phyloP scores from a whole-genome alignment of 768 basidiomycete species.

The Lactarius tabidus region DNA sequence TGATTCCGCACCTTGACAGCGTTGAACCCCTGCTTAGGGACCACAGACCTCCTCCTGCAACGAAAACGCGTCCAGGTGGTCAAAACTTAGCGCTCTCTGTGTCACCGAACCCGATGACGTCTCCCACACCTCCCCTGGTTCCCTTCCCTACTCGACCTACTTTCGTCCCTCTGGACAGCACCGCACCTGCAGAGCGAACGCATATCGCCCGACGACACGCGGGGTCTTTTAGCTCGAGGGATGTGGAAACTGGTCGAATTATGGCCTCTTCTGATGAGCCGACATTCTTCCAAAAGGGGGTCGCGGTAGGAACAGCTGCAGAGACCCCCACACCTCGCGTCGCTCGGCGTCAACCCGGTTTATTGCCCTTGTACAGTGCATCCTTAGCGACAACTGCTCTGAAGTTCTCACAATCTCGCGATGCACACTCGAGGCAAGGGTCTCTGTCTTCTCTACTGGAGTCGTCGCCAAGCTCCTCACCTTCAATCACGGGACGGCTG shows the following conservation, averaged over 20 bases:
- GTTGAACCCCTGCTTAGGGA: constrained; percentile 62
- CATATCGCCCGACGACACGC: constrained; percentile 76
- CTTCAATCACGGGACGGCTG: constrained; percentile 37
- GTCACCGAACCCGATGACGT: constrained; percentile 30
- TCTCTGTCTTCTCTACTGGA: constrained; percentile 43
- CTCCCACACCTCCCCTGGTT: constrained; percentile 30
- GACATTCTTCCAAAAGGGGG: constrained; percentile 44
- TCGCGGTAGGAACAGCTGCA: constrained; percentile 30
- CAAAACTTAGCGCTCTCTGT: constrained; percentile 28
- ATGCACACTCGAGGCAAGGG: constrained; percentile 41
- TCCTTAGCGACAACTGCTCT: neutral
- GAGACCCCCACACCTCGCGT: constrained; percentile 30
- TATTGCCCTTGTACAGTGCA: constrained; percentile 12
- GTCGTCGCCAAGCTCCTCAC: constrained; percentile 38
- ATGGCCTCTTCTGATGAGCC: constrained; percentile 59
- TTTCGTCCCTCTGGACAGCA: constrained; percentile 31
- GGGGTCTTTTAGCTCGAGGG: constrained; percentile 92
- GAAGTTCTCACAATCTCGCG: constrained; percentile 18
- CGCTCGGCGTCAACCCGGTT: constrained; percentile 28
- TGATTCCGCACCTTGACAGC: constrained; percentile 66
- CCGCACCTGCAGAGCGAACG: constrained; percentile 26
- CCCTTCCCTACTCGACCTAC: constrained; percentile 13
- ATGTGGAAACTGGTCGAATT: constrained; percentile 83
- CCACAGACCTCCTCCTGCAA: constrained; percentile 35
- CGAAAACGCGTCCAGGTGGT: constrained; percentile 31